Evolutionary conservation across 352 stramenopile species (phyloP).

Genomic region (Globisporangium heterothallicum): DNA sequence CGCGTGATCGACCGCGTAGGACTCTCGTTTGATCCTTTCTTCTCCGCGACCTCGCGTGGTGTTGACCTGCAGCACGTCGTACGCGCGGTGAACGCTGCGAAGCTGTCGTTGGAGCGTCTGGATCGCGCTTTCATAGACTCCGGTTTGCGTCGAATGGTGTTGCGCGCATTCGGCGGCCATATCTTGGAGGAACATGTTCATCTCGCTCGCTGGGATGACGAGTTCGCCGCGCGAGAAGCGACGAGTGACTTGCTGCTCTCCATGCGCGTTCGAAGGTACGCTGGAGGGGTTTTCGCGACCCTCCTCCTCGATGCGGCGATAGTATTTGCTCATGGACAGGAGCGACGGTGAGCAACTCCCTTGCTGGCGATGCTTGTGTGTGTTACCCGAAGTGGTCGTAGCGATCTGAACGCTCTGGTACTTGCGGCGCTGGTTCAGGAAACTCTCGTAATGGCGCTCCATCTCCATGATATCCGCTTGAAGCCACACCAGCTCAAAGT

Average conservation of each 20-base stretch:
- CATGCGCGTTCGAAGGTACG: not conserved
- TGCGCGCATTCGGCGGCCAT: conserved; percentile 4
- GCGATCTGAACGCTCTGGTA: not conserved
- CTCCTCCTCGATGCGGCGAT: not conserved
- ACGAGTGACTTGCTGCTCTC: not conserved
- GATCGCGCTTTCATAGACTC: not conserved
- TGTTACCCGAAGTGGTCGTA: not conserved
- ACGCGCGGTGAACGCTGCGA: not conserved
- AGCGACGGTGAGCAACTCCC: not conserved
- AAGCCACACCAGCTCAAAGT: conserved; percentile 42
- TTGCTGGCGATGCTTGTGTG: not conserved
- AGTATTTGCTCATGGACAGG: conserved; percentile 7
- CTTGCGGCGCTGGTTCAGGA: conserved; percentile 31
- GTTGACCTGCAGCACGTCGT: not conserved
- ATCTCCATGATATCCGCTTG: conserved; percentile 33
- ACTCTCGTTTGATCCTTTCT: conserved; percentile 34
- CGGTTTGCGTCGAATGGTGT: not conserved
- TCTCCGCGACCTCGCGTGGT: conserved; percentile 11
- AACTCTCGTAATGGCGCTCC: conserved; percentile 34
- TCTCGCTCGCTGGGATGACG: conserved; percentile 16
- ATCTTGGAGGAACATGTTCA: conserved; percentile 15
- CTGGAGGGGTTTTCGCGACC: not conserved
- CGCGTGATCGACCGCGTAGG: conserved; percentile 32
- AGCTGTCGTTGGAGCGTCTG: conserved; percentile 2
- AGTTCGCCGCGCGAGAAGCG: conserved; percentile 4